Evolutionary conservation across 192 early-diverging fungal species (phyloP).

Genomic region (Entomortierella parvispora): DNA sequence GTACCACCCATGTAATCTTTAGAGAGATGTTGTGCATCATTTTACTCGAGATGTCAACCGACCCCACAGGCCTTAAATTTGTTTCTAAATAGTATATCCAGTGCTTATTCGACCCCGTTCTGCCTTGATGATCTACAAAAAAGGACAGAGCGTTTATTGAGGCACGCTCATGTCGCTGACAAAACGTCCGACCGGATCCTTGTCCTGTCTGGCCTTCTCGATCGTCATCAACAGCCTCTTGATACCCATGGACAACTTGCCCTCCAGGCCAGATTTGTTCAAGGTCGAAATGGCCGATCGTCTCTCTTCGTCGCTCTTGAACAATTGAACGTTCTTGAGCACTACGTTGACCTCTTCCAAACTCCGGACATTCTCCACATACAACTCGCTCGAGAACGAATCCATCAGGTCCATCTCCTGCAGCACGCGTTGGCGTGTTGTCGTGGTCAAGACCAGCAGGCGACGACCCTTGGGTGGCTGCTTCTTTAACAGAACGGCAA

Average conservation of each 20-base stretch:
- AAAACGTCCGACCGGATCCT: slow-evolving; percentile 82
- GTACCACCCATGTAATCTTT: too few relatives aligned
- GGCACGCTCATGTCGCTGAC: slow-evolving; percentile 61
- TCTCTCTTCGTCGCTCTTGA: slow-evolving; percentile 71
- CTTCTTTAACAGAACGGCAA: slow-evolving; percentile 93
- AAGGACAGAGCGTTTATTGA: too few relatives aligned
- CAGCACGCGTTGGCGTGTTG: slow-evolving; percentile 81
- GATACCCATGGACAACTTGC: slow-evolving; percentile 80
- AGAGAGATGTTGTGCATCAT: too few relatives aligned
- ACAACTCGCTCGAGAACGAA: slow-evolving; percentile 86
- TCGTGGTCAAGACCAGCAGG: slow-evolving; percentile 93
- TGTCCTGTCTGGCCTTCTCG: slow-evolving; percentile 92
- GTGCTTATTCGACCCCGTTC: too few relatives aligned
- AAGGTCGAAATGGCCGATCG: slow-evolving; percentile 64
- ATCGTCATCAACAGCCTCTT: slow-evolving; percentile 93
- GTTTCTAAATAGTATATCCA: too few relatives aligned
- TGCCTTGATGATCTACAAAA: too few relatives aligned
- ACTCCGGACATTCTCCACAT: slow-evolving; percentile 80
- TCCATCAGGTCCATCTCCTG: slow-evolving; percentile 89
- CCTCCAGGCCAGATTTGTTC: slow-evolving; percentile 59
- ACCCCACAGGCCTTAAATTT: too few relatives aligned
- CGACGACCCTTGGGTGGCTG: slow-evolving; percentile 84
- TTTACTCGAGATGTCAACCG: too few relatives aligned
- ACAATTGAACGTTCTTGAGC: slow-evolving; percentile 74
- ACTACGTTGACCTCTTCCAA: slow-evolving; percentile 79